phyloP scores from a whole-genome alignment of 768 basidiomycete genomes.

The Amanita fuliginea region DNA sequence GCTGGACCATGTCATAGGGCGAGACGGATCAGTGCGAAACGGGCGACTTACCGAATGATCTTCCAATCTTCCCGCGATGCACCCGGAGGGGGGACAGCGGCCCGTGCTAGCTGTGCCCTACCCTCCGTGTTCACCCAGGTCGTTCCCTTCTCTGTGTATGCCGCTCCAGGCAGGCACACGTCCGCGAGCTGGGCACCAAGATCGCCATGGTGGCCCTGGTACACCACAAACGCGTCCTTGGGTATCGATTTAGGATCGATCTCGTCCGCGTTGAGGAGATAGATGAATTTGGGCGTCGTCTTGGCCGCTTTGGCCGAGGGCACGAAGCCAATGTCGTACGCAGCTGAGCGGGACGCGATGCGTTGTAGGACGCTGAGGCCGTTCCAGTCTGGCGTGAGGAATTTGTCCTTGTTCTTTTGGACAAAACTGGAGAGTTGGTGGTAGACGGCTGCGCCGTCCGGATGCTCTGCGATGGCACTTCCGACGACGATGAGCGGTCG shows the following conservation, averaged over 20 bases:
- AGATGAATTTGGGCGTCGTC: constrained; percentile 86
- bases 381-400: constrained; percentile 89
- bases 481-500: constrained; percentile 91
- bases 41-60: constrained; percentile 47
- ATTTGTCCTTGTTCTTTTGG: constrained; percentile 58
- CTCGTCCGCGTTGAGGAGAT: constrained; percentile 95
- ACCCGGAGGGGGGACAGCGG: constrained; percentile 92
- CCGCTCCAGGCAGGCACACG: constrained; percentile 84
- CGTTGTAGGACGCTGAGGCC: constrained; percentile 90
- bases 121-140: constrained; percentile 99
- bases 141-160: constrained; percentile 82
- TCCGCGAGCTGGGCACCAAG: constrained; percentile 96
- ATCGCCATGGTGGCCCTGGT: constrained; percentile 98
- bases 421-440: constrained; percentile 73
- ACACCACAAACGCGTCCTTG: constrained; percentile 89
- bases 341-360: constrained; percentile 88
- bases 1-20: constrained; percentile 21
- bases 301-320: constrained; percentile 69
- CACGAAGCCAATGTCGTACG: constrained; percentile 91
- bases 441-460: constrained; percentile 71
- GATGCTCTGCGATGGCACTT: constrained; percentile 74
- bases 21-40: constrained; percentile 19
- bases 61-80: constrained; percentile 97
- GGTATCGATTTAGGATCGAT: constrained; percentile 84
- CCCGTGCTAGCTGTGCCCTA: constrained; percentile 78